These are phyloP conservation scores for Xylariaceae sp. DNA, from an alignment of 2,329 filamentous ascomycete species.

Conservation along the genomic window DNA sequence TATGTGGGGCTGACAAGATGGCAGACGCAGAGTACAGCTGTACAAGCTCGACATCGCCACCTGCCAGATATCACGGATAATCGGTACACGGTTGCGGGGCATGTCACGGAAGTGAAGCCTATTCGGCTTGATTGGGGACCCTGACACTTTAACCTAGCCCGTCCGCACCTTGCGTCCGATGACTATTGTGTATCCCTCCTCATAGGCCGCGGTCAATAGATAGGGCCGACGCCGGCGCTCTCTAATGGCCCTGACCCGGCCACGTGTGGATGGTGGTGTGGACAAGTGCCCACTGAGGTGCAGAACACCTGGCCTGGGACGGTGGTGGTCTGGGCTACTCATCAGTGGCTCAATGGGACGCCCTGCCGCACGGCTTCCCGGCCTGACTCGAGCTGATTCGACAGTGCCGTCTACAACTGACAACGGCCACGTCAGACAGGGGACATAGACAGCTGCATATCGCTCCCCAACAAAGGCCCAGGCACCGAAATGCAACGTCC, in stretches of 20 bases:
- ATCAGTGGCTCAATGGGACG: constrained; percentile 3
- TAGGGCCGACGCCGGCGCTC: constrained; percentile 4
- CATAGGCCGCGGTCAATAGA: too few species aligned
- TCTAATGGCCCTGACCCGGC: constrained; percentile 14
- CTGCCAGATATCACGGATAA: too few species aligned
- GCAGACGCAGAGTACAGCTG: too few species aligned
- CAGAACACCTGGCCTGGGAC: constrained; percentile 12
- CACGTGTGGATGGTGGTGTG: constrained; percentile 21
- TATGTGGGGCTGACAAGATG: too few species aligned
- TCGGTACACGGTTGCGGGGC: constrained; percentile 2
- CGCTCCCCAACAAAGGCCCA: constrained; percentile 15
- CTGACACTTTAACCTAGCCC: too few species aligned
- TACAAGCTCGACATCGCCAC: too few species aligned
- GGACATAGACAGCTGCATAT: constrained; percentile 8
- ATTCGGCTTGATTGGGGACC: constrained; percentile 8
- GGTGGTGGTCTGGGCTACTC: constrained; percentile 10
- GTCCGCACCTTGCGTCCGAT: too few species aligned
- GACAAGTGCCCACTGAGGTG: constrained; percentile 5
- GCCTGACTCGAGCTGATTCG: constrained; percentile 16
- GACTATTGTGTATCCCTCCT: too few species aligned
- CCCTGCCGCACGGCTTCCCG: constrained; percentile 14
- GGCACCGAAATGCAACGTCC: constrained; percentile 9
- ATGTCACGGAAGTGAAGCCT: constrained; percentile 3
- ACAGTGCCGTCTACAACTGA: constrained; percentile 5
- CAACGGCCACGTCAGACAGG: constrained; percentile 18